Evolutionary conservation across 495 filamentous ascomycete genomes (phyloP).

Genomic region (Rhizodiscina lignyota): DNA sequence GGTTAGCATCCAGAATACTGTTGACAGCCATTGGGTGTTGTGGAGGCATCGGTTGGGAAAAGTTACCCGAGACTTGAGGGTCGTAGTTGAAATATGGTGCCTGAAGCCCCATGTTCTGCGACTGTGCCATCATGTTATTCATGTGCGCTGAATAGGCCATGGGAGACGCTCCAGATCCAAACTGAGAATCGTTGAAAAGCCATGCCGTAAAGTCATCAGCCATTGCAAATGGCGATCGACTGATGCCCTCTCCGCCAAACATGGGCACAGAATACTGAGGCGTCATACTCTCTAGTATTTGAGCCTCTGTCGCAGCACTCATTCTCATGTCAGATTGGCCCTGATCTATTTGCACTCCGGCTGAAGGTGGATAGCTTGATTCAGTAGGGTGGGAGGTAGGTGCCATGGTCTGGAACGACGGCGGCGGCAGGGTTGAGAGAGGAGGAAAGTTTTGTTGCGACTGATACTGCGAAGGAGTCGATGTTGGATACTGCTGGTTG

Average conservation of each 20-base stretch:
- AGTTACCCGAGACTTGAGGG: constrained; percentile 12
- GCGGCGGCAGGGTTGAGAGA: constrained; percentile 12
- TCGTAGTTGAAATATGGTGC: constrained; percentile 18
- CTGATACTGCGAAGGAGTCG: constrained; percentile 8
- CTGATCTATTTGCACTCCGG: too few species aligned
- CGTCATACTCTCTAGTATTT: constrained; percentile 50
- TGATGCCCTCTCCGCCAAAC: constrained; percentile 66
- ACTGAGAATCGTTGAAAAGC: constrained; percentile 56
- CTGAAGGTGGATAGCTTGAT: too few species aligned
- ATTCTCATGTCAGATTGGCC: too few species aligned
- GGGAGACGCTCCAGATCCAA: constrained; percentile 9
- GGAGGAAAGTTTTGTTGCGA: constrained; percentile 11
- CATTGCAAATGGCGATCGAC: constrained; percentile 75
- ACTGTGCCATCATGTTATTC: constrained; percentile 3
- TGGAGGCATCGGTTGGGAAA: constrained; percentile 14
- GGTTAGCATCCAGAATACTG: constrained; percentile 63
- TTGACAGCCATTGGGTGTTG: constrained; percentile 85
- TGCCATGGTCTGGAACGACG: constrained; percentile 7
- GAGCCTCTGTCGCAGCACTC: constrained; percentile 23
- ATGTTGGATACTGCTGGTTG: constrained; percentile 11
- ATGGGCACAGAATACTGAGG: constrained; percentile 60
- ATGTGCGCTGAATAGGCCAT: constrained; percentile 9
- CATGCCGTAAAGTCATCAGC: constrained; percentile 86
- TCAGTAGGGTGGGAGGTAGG: too few species aligned
- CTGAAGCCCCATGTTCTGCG: constrained; percentile 14